Evolutionary conservation across 345 rosid genomes (phyloP).

Genomic region (Crucihimalaya himalaica): DNA sequence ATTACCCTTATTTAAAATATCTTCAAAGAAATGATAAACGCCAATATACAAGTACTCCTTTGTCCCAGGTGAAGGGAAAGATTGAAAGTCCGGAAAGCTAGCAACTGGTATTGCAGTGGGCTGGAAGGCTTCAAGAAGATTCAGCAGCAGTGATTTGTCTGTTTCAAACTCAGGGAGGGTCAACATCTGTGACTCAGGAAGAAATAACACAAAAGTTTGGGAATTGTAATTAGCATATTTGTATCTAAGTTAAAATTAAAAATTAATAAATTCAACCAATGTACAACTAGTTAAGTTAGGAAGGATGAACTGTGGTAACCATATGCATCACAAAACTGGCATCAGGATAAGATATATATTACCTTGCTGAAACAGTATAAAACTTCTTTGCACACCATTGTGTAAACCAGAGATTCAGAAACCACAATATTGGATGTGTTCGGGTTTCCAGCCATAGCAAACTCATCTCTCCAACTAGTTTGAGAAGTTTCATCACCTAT

Average conservation of each 20-base stretch:
- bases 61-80: constrained; percentile 59
- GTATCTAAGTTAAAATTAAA: constrained; percentile 7
- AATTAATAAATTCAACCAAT: background rate
- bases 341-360: background rate
- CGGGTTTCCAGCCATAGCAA: constrained; percentile 60
- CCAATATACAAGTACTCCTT: constrained; percentile 63
- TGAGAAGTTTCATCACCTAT: constrained; percentile 66
- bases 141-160: constrained; percentile 51
- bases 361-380: constrained; percentile 73
- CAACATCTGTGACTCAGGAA: constrained; percentile 48
- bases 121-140: constrained; percentile 75
- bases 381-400: constrained; percentile 61
- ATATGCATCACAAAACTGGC: constrained; percentile 7
- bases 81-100: constrained; percentile 44
- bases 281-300: constrained; percentile 8
- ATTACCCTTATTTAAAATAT: constrained; percentile 59
- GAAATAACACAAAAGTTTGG: constrained; percentile 1
- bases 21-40: constrained; percentile 63
- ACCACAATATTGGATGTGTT: constrained; percentile 45
- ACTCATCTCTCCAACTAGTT: constrained; percentile 65
- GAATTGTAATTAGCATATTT: constrained; percentile 11
- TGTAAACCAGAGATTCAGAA: constrained; percentile 54
- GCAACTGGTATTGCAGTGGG: constrained; percentile 42
- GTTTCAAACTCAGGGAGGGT: constrained; percentile 54
- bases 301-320: background rate